Percentiles rank a stretch among this genome's conserved stretches.
Conservation (phyloP, 2,329 filamentous ascomycete species). For the Alternaria incomplexa region DNA sequence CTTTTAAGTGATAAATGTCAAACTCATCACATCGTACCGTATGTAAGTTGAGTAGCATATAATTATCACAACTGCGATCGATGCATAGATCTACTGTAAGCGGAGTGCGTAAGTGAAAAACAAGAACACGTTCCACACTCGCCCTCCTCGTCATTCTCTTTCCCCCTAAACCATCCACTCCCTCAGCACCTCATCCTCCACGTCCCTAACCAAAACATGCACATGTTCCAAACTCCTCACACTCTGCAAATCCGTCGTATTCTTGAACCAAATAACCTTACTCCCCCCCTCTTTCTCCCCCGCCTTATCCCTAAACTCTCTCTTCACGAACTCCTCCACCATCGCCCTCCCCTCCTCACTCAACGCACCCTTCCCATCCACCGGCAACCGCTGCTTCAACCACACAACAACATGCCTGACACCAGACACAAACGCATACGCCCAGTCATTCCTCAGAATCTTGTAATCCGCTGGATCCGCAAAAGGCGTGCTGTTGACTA, state of each 20-base stretch:
- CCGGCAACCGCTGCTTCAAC: slow-evolving; percentile 49
- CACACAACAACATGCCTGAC: slow-evolving; percentile 65
- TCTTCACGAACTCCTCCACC: slow-evolving; percentile 43
- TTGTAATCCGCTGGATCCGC: slow-evolving; percentile 60
- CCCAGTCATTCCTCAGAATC: slow-evolving; percentile 68
- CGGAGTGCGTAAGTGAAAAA: neutral
- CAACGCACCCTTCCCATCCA: slow-evolving; percentile 40
- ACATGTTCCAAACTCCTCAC: slow-evolving; percentile 72
- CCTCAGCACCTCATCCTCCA: slow-evolving; percentile 61
- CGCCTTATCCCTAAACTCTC: slow-evolving; percentile 55
- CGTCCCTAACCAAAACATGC: slow-evolving; percentile 75
- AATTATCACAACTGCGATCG: accelerated
- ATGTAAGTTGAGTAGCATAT: neutral
- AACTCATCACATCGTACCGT: accelerated
- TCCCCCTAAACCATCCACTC: slow-evolving; percentile 11
- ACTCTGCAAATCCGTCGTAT: slow-evolving; percentile 66
- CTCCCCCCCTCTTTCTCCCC: slow-evolving; percentile 48
- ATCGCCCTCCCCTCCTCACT: slow-evolving; percentile 32
- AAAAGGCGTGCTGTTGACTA: slow-evolving; percentile 59
- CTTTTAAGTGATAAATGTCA: neutral
- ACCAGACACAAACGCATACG: slow-evolving; percentile 62
- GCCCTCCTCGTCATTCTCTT: too few relatives aligned
- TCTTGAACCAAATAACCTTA: slow-evolving; percentile 69
- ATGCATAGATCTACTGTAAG: accelerated
- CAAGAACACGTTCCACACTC: too few relatives aligned